These are phyloP conservation scores for Globisporangium nagaii DNA, from an alignment of 352 stramenopile species.

Conservation along the genomic window DNA sequence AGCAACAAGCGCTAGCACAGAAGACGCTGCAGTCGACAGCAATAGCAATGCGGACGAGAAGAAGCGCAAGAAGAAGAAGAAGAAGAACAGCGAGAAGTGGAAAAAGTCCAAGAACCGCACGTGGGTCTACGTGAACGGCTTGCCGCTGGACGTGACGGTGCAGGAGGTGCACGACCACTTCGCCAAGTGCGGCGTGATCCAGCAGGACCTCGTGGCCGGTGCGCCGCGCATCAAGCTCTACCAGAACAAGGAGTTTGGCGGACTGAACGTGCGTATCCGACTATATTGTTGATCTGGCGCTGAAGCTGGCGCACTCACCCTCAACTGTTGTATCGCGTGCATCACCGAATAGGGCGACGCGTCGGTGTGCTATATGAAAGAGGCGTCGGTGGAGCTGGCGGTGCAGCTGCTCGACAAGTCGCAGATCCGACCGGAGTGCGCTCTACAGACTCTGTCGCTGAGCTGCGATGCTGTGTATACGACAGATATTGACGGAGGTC, in stretches of 20 bases:
- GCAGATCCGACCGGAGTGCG: conserved; percentile 73
- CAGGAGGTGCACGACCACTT: conserved; percentile 94
- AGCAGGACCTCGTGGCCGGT: conserved; percentile 90
- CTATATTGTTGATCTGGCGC: no score
- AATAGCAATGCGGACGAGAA: conserved; percentile 15
- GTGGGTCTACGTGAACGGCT: conserved; percentile 95
- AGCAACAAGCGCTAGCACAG: neutral
- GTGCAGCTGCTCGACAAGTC: conserved; percentile 92
- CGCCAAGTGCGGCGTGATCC: conserved; percentile 92
- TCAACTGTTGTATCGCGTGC: no score
- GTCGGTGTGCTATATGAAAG: conserved; percentile 94
- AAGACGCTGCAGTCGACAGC: neutral
- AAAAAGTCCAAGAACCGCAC: conserved; percentile 84
- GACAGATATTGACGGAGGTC: no score
- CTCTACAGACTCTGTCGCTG: no score
- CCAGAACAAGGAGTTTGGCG: conserved; percentile 74
- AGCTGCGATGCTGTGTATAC: no score
- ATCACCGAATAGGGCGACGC: conserved; percentile 87
- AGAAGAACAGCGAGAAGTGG: conserved; percentile 77
- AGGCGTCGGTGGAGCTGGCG: conserved; percentile 93
- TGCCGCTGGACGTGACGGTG: conserved; percentile 89
- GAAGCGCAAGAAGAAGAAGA: conserved; percentile 77
- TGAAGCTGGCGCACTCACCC: no score
- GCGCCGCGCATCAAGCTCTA: conserved; percentile 97
- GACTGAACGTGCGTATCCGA: conserved; percentile 74